Base-by-base conservation (phyloP, 164 flowering plant genomes). In the Euptelea pleiosperma region DNA sequence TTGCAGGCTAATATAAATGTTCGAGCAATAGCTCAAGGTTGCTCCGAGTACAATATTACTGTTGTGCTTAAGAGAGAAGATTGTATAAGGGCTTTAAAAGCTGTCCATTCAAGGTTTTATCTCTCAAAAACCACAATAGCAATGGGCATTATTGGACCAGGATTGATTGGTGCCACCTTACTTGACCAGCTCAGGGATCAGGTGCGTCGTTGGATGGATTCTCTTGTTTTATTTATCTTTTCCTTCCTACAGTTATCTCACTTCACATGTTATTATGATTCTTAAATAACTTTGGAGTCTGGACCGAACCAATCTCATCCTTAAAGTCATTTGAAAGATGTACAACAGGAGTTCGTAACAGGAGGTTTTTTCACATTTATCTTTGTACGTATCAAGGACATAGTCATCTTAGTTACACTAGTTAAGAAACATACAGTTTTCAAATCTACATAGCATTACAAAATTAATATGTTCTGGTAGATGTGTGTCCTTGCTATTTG, bases 1-100 rank as follows among this genome's bases (percentile, higher is more conserved):
- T 52, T 79, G 76, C 89, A 90, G 98, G 98, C 96, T 45, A 88
- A 85, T 66, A 82, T 90, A 14, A 90, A 93, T 65, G 61, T 90
- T 33, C 83, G 97, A 33, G 98, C 98, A 41, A 88, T 93, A 60
- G 98, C 98, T 60, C 98, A 93, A 80, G 98, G 98, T 59, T 93
- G 96, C 68, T 84, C 98, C 10, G 98, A 93, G 71, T 90, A 88
- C 75, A 90, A 93, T 57, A 78, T 93, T 37, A 93, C 97, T 18
- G 96, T 86, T 19, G 98, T 93, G 50, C 63, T 93, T 52, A 90
- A 83, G 76, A 79, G 85, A 62, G 96, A 90, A 68, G 98, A 93
- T 75, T 90, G 96, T 56, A 75, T 90, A 37, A 84, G 79, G 65
- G 98, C 97, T 63, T 61, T 93, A 57, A 79, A 80, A 70, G 95